Base-by-base conservation (phyloP, 2,329 filamentous ascomycete genomes). In the Colletotrichum zoysiae region DNA sequence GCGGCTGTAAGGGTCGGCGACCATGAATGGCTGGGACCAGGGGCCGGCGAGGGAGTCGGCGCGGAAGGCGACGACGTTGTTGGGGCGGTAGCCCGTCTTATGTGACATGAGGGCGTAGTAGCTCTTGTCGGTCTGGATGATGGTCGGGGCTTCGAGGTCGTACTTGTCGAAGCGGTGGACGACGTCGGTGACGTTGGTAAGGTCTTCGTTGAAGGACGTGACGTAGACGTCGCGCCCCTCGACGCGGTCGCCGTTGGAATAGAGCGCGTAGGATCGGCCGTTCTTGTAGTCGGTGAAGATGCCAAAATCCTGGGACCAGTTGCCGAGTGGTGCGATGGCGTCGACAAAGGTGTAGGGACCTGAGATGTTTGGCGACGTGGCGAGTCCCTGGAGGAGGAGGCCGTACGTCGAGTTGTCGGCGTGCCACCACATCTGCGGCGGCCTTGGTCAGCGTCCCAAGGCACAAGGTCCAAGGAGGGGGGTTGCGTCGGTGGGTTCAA, bases 281-380 rank as follows among this genome's bases (percentile, higher is more conserved):
- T 88, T 84, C 69, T 89, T 89, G 78, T 87, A 87, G 74, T 90
- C 88, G 5, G 86, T 88, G 73, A 90, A 90, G 30, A 89, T 81
- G 12, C 88, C 88, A 57, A 89, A 90, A 67, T 90, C 88, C 74
- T 90, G 88, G 0, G 86, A 89, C 88, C 88, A 90, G 77, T 90
- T 90, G 1, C 88, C 88, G 0, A 90, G 83, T 0, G 88, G 88
- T 0, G 84, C 80, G 0, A 84, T 86, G 1, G 87, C 88, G 51
- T 86, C 82, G 18, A 88, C 81, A 70, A 89, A 89, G 2, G 76
- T 82, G 76, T 89, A 90, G 0, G 88, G 88, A 0, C 88, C 88
- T 0, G 81, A 82, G 66, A 88, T 85, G 38, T 82, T 84, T 66
- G 87, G 84, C 0, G 87, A 83, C 1, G 84, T 84, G 3, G 88